Conservation (phyloP, 2,329 filamentous ascomycete genomes). For the Diatrype stigma region DNA sequence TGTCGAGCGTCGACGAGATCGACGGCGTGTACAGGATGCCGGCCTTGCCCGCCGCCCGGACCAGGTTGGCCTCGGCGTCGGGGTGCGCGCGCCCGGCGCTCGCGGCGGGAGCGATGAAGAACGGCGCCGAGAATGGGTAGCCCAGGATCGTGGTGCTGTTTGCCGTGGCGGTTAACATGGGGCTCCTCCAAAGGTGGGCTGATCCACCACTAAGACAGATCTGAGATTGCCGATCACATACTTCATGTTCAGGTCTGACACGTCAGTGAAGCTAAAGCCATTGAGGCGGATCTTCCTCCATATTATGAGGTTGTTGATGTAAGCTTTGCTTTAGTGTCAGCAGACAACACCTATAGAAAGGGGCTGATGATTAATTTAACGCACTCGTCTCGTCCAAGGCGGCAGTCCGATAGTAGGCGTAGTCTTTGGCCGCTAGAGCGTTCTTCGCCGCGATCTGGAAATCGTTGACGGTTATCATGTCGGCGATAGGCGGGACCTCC, state of each 20-base stretch:
- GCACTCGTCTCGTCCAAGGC: conserved; percentile 32
- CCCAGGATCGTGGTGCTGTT: conserved; percentile 46
- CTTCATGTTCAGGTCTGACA: conserved; percentile 22
- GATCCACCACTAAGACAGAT: not conserved
- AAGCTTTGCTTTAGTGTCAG: conserved; percentile 15
- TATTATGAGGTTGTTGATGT: conserved; percentile 37
- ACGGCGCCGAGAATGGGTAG: conserved; percentile 49
- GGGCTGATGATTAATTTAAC: not conserved
- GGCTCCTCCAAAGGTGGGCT: not conserved
- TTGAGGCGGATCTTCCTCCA: conserved; percentile 29
- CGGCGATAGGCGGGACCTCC: conserved; percentile 24
- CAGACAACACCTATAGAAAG: not conserved
- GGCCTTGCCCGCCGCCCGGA: conserved; percentile 43
- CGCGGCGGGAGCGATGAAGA: conserved; percentile 50
- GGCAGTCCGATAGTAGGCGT: conserved; percentile 35
- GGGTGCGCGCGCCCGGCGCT: conserved; percentile 40
- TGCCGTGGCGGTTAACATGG: conserved; percentile 5
- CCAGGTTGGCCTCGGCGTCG: conserved; percentile 45
- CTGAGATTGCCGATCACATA: conserved; percentile 5
- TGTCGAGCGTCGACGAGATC: conserved; percentile 16
- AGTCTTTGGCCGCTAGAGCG: conserved; percentile 27
- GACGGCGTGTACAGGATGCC: conserved; percentile 41
- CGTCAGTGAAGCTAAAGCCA: conserved; percentile 30
- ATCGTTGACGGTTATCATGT: conserved; percentile 31
- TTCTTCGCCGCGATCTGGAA: conserved; percentile 35